Evolutionary conservation across 176 grass and related monocot species (phyloP), one percentile per base, ranked within the genome.

Genomic region (Lolium rigidum): DNA sequence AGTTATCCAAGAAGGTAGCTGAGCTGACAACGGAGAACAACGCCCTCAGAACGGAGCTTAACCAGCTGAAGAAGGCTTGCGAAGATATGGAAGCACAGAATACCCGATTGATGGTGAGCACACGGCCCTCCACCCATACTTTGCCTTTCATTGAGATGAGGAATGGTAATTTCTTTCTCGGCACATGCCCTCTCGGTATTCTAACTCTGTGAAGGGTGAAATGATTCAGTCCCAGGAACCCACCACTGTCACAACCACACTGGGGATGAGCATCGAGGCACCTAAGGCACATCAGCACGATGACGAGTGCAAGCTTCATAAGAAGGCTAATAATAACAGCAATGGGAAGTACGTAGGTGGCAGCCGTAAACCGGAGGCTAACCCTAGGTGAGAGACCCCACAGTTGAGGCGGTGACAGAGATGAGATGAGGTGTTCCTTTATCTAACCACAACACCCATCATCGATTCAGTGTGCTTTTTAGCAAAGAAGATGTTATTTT

Each of bases 381-480:
- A 88, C 61, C 85, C 82, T 88, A 90, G 88, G 80, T 90, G 92
- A 93, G 78, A 64, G 67, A 44, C 47, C 47, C 67, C 14, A 70
- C 60, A 66, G 13, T 16, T 2, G 82, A 82, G 79, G 70, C 61
- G 76, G 60, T 80, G 76, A 91, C 80, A 74, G 68, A 83, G 89
- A 87, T 91, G 92, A 93, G 85, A 88, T 90, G 79, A 88, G 88
- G 89, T 90, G 88, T 88, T 93, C 74, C 74, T 80, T 83, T 90
- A 85, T 83, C 86, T 90, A 93, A 93, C 92, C 86, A 90, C 79
- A 85, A 85, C 86, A 91, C 90, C 90, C 90, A 91, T 88, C 88
- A 93, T 90, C 89, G 20, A 76, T 59, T 74, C 84, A 64, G 79
- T 77, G 74, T 82, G 81, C 81, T 84, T 73, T 43, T 82, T 79